These are phyloP conservation scores for Draba incana DNA, from an alignment of 345 rosid species.

Conservation along the genomic window DNA sequence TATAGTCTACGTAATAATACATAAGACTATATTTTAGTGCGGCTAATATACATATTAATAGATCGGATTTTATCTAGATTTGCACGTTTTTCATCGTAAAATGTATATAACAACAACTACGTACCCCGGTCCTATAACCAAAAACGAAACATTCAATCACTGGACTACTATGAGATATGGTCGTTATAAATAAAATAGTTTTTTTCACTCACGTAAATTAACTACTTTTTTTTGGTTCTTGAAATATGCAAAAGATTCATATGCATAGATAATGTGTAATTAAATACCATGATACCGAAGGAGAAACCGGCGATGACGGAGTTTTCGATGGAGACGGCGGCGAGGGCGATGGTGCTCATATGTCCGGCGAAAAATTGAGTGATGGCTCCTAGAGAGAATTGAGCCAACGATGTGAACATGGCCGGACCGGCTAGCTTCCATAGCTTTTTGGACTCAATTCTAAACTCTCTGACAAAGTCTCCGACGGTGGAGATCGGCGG, in stretches of 20 bases:
- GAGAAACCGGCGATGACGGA: slow-evolving; percentile 69
- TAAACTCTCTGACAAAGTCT: slow-evolving; percentile 53
- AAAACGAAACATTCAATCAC: too few relatives aligned
- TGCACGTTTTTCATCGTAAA: background rate
- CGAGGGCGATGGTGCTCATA: slow-evolving; percentile 64
- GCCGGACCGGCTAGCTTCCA: slow-evolving; percentile 72
- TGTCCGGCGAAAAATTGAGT: slow-evolving; percentile 72
- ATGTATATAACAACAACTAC: background rate
- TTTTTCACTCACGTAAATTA: too few relatives aligned
- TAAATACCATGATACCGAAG: slow-evolving; percentile 63
- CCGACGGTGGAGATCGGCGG: slow-evolving; percentile 53
- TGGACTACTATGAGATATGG: too few relatives aligned
- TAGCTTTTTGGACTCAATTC: slow-evolving; percentile 60
- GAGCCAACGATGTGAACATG: slow-evolving; percentile 54
- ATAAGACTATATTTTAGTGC: background rate
- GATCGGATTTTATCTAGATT: too few relatives aligned
- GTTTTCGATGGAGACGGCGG: slow-evolving; percentile 65
- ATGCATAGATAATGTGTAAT: background rate
- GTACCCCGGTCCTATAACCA: background rate
- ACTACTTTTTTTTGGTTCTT: background rate
- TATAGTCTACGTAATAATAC: background rate
- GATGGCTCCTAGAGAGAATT: slow-evolving; percentile 56
- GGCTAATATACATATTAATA: background rate
- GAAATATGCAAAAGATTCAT: background rate
- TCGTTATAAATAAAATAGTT: too few relatives aligned